Conservation (phyloP, 306 rosid species). For the Pterocarpus macrocarpus region DNA sequence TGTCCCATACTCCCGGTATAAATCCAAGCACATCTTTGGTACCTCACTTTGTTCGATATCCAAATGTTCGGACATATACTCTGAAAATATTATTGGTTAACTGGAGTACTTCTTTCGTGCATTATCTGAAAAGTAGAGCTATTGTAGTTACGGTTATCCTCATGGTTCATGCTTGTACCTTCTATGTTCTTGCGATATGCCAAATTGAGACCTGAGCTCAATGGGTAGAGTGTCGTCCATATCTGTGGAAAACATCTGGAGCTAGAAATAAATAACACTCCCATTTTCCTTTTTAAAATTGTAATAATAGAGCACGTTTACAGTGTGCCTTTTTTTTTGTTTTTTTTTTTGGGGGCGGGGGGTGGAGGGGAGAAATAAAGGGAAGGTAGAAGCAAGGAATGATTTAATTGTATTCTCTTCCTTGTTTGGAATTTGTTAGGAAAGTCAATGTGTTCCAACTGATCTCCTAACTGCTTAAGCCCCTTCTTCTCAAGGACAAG, state of each 20-base stretch:
- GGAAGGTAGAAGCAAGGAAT: too few species aligned
- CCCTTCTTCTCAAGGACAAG: too few species aligned
- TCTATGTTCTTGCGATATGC: constrained; percentile 67
- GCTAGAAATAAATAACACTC: background rate
- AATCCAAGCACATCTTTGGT: constrained; percentile 66
- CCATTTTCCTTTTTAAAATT: background rate
- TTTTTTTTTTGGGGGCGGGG: too few species aligned
- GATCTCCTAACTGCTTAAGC: too few species aligned
- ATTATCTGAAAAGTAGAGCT: background rate
- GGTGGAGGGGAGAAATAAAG: too few species aligned
- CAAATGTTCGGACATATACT: constrained; percentile 62
- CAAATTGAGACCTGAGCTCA: constrained; percentile 66
- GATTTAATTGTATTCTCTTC: too few species aligned
- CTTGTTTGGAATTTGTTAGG: too few species aligned
- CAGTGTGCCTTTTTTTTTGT: too few species aligned
- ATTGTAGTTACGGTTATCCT: background rate
- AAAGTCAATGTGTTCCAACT: too few species aligned
- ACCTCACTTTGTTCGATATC: constrained; percentile 65
- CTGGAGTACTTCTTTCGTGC: too few species aligned
- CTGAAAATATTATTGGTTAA: constrained; percentile 43
- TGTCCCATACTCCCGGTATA: constrained; percentile 65
- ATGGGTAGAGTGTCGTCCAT: constrained; percentile 72
- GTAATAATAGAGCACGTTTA: too few species aligned
- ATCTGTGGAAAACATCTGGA: constrained; percentile 47
- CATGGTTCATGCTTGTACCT: constrained; percentile 44